These are phyloP conservation scores for Mrakia frigida DNA, from an alignment of 768 basidiomycete species.

Conservation along the genomic window DNA sequence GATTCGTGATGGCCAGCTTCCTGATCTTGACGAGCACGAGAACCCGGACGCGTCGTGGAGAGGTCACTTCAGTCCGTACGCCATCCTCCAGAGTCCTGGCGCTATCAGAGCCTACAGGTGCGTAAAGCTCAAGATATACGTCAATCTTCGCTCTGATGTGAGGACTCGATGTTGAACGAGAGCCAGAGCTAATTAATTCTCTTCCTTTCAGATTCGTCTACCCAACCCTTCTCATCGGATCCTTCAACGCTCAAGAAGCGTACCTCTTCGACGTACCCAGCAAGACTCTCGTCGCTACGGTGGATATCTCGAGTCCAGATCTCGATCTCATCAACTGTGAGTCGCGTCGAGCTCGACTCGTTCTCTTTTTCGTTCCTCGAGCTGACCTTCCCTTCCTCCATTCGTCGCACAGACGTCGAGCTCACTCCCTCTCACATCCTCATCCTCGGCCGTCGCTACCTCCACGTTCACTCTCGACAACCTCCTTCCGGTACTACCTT, in stretches of 20 bases:
- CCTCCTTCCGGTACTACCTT: background rate
- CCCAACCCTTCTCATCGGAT: slow-evolving; percentile 12
- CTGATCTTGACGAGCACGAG: background rate
- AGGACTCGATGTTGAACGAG: too few relatives aligned
- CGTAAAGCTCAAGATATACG: too few relatives aligned
- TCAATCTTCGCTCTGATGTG: too few relatives aligned
- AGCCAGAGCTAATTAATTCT: too few relatives aligned
- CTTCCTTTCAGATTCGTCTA: slow-evolving; percentile 8
- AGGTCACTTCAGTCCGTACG: slow-evolving; percentile 13
- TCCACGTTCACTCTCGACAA: slow-evolving; percentile 15
- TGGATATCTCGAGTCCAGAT: slow-evolving; percentile 6
- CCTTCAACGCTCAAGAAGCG: slow-evolving; percentile 3
- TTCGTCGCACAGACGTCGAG: slow-evolving; percentile 16
- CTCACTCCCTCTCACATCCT: slow-evolving; percentile 20
- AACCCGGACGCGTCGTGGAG: background rate
- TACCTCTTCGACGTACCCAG: slow-evolving; percentile 22
- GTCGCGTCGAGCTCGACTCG: background rate
- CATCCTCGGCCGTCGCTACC: slow-evolving; percentile 13
- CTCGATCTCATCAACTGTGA: slow-evolving; percentile 29
- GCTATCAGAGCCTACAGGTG: slow-evolving; percentile 23
- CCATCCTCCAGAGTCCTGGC: background rate
- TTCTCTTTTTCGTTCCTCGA: background rate
- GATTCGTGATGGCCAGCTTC: slow-evolving; percentile 11
- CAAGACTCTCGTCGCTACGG: slow-evolving; percentile 1
- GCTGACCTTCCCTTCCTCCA: background rate